phyloP scores from a whole-genome alignment of 306 rosid species.

The Trifolium fragiferum region DNA sequence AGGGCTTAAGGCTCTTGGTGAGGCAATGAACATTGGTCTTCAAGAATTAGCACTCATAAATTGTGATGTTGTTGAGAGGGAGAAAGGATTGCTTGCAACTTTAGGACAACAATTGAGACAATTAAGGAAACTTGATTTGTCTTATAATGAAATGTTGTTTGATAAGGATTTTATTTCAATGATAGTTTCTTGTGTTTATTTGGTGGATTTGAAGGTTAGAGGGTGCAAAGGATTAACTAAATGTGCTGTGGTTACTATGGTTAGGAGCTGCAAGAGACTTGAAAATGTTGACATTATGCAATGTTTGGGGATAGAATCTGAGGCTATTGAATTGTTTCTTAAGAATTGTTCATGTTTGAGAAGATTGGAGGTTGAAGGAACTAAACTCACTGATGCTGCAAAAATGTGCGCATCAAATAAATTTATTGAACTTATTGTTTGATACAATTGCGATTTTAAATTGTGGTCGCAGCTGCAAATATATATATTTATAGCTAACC shows the following conservation, averaged over 20 bases:
- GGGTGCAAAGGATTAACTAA: slow-evolving; percentile 69
- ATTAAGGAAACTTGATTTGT: slow-evolving; percentile 74
- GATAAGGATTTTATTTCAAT: slow-evolving; percentile 81
- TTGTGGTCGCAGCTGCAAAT: too few relatives aligned
- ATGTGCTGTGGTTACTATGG: slow-evolving; percentile 50
- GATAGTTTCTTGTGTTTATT: slow-evolving; percentile 63
- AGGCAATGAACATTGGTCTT: slow-evolving; percentile 53
- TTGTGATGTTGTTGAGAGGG: slow-evolving; percentile 87
- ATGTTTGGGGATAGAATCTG: slow-evolving; percentile 63
- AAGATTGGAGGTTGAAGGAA: slow-evolving; percentile 65
- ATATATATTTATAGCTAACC: too few relatives aligned
- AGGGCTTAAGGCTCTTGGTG: slow-evolving; percentile 67
- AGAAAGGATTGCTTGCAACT: slow-evolving; percentile 75
- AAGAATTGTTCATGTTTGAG: slow-evolving; percentile 58
- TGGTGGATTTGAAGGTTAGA: slow-evolving; percentile 70
- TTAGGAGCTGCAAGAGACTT: slow-evolving; percentile 65
- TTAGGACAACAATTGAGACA: slow-evolving; percentile 76
- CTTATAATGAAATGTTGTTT: slow-evolving; percentile 72
- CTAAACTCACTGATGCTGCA: slow-evolving; percentile 65
- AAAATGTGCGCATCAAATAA: slow-evolving; percentile 57
- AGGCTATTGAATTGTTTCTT: slow-evolving; percentile 59
- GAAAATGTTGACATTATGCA: slow-evolving; percentile 67
- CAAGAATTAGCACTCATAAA: slow-evolving; percentile 80
- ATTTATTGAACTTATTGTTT: slow-evolving; percentile 54
- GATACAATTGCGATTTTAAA: too few relatives aligned